Evolutionary conservation across 495 filamentous ascomycete genomes (phyloP), one percentile per base, ranked within the genome.

Genomic region (Penicillium robsamsonii): DNA sequence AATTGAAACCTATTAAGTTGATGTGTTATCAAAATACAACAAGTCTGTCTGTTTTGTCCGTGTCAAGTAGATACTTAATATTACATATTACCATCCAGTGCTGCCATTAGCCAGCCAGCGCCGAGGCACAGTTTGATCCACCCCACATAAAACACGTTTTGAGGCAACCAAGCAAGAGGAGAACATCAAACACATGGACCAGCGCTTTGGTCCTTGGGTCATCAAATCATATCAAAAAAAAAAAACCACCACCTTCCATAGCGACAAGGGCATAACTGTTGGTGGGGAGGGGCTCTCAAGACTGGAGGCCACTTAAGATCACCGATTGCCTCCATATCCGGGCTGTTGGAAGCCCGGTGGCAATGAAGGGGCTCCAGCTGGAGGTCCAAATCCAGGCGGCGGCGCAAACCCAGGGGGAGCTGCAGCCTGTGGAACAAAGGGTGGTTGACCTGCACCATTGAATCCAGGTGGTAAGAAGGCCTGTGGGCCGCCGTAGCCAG

Each of bases 401-500:
- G 83, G 78, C 1, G 72, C 79, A 57, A 84, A 81, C 5, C 81
- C 82, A 44, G 84, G 79, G 7, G 83, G 81, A 18, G 80, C 76
- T 37, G 72, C 76, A 33, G 74, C 69, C 55, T 74, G 73, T 22
- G 69, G 61, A 6, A 68, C 64, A 35, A 73, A 79, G 13, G 72
- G 63, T 17, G 66, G 49, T 57, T 77, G 76, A 20, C 71, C 70
- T 29, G 77, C 61, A 18, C 73, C 70, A 58, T 79, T 80, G 55
- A 80, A 82, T 10, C 78, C 79, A 64, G 81, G 72, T 63, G 82
- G 80, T 29, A 78, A 73, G 67, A 89, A 91, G 37, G 84, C 79
- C 59, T 87, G 84, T 8, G 90, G 89, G 10, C 88, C 87, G 15
- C 88, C 87, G 63, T 90, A 94, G 9, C 87, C 87, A 51, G 75